Evolutionary conservation across 495 filamentous ascomycete genomes (phyloP).

Genomic region (Aspergillus nanangensis): DNA sequence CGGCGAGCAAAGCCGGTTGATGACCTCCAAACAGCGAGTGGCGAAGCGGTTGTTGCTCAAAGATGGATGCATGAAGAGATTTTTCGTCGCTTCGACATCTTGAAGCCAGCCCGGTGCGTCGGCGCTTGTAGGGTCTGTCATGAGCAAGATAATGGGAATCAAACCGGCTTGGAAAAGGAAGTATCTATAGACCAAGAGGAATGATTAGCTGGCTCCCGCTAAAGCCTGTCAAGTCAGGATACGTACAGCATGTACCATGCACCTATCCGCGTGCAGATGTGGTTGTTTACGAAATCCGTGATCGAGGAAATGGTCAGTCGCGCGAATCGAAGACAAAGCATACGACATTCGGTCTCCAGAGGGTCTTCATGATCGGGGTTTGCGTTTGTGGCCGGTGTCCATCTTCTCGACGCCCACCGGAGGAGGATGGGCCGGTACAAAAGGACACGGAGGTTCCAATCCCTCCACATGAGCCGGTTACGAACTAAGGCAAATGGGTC

Average conservation of each 20-base stretch:
- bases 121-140: conserved; percentile 41
- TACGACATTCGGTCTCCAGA: conserved; percentile 36
- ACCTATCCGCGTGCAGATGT: conserved; percentile 38
- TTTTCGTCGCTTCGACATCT: conserved; percentile 44
- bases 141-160: conserved; percentile 47
- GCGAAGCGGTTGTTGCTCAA: conserved; percentile 41
- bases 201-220: not conserved
- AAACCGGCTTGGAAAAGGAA: conserved; percentile 52
- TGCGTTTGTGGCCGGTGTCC: conserved; percentile 29
- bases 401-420: conserved; percentile 41
- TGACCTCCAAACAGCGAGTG: conserved; percentile 38
- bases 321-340: conserved; percentile 41
- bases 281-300: conserved; percentile 37
- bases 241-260: conserved; percentile 51
- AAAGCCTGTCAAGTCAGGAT: not conserved
- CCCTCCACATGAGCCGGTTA: conserved; percentile 44
- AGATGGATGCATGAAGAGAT: conserved; percentile 38
- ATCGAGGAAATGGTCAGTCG: conserved; percentile 41
- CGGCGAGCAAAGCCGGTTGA: conserved; percentile 40
- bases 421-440: conserved; percentile 50
- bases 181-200: conserved; percentile 24
- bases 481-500: conserved; percentile 35
- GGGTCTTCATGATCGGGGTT: conserved; percentile 33
- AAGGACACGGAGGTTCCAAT: conserved; percentile 49
- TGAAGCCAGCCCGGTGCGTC: conserved; percentile 41